Evolutionary conservation across 371 early-diverging fungal genomes (phyloP).

Genomic region (Actinomortierella ambigua): DNA sequence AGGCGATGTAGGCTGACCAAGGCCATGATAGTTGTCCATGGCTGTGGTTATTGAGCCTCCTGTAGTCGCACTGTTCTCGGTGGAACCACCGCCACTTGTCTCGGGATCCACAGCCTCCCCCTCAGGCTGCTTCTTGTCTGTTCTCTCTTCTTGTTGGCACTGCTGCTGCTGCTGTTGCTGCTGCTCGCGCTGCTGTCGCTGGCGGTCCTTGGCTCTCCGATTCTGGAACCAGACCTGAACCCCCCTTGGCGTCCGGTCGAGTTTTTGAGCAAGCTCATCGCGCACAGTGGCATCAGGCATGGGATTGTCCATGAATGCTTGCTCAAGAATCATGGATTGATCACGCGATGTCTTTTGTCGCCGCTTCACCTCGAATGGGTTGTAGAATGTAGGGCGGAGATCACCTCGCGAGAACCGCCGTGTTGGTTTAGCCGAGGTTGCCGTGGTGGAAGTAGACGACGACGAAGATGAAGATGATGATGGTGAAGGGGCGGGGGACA

Average conservation of each 20-base stretch:
- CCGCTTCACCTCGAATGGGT: constrained; percentile 81
- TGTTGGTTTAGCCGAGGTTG: constrained; percentile 2
- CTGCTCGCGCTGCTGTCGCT: constrained; percentile 8
- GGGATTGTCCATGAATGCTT: constrained; percentile 67
- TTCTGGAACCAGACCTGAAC: constrained; percentile 99
- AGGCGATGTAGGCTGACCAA: too few species aligned
- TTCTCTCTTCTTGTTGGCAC: too few species aligned
- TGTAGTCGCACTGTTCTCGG: too few species aligned
- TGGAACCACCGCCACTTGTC: too few species aligned
- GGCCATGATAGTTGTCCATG: too few species aligned
- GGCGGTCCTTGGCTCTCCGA: constrained; percentile 81
- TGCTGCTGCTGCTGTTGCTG: too few species aligned
- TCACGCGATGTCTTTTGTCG: constrained; percentile 75
- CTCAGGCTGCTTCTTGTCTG: too few species aligned
- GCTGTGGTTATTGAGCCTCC: too few species aligned
- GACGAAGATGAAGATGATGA: too few species aligned
- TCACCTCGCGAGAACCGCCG: constrained; percentile 61
- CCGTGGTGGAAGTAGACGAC: constrained; percentile 4
- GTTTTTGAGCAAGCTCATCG: constrained; percentile 67
- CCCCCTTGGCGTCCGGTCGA: constrained; percentile 88
- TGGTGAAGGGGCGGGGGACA: too few species aligned
- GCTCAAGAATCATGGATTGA: constrained; percentile 73
- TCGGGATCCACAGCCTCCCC: too few species aligned
- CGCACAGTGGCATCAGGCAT: constrained; percentile 75
- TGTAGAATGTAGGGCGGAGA: constrained; percentile 73